Evolutionary conservation across 2,329 filamentous ascomycete genomes (phyloP).

Genomic region (Microsporum audouinii): DNA sequence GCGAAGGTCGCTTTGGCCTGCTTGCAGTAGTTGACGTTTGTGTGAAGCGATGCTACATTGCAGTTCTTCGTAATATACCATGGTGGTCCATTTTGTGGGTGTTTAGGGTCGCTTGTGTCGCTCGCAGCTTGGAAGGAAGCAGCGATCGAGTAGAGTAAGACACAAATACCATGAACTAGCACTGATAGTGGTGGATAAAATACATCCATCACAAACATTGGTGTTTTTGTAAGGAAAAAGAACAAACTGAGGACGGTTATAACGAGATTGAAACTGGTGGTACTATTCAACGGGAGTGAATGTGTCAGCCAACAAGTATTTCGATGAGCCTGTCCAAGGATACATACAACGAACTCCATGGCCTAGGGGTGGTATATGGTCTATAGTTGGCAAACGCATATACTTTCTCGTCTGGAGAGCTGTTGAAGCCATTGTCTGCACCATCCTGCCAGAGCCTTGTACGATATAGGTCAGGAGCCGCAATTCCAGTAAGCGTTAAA

Average conservation of each 20-base stretch:
- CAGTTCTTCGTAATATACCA: slow-evolving; percentile 56
- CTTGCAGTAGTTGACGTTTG: slow-evolving; percentile 44
- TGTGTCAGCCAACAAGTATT: slow-evolving; percentile 5
- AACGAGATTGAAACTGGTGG: slow-evolving; percentile 51
- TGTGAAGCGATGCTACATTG: slow-evolving; percentile 37
- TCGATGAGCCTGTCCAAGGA: slow-evolving; percentile 1
- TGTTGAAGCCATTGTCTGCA: slow-evolving; percentile 51
- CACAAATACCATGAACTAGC: slow-evolving; percentile 40
- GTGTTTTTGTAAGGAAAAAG: slow-evolving; percentile 47
- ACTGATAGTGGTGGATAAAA: slow-evolving; percentile 46
- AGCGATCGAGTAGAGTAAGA: slow-evolving; percentile 45
- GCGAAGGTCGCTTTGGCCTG: slow-evolving; percentile 50
- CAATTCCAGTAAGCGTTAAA: slow-evolving; percentile 51
- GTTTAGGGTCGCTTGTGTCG: slow-evolving; percentile 47
- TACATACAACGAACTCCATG: slow-evolving; percentile 50
- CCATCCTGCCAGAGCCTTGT: slow-evolving; percentile 53
- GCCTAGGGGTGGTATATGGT: slow-evolving; percentile 42
- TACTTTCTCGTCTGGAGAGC: slow-evolving; percentile 43
- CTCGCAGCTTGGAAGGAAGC: slow-evolving; percentile 45
- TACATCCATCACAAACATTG: slow-evolving; percentile 46
- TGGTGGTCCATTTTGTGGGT: slow-evolving; percentile 44
- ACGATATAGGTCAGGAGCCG: slow-evolving; percentile 49
- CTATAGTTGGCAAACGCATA: slow-evolving; percentile 51
- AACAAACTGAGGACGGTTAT: slow-evolving; percentile 51
- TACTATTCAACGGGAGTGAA: slow-evolving; percentile 30